Evolutionary conservation across 2,329 filamentous ascomycete species (phyloP).

Genomic region (Trichoderma atrobrunneum): DNA sequence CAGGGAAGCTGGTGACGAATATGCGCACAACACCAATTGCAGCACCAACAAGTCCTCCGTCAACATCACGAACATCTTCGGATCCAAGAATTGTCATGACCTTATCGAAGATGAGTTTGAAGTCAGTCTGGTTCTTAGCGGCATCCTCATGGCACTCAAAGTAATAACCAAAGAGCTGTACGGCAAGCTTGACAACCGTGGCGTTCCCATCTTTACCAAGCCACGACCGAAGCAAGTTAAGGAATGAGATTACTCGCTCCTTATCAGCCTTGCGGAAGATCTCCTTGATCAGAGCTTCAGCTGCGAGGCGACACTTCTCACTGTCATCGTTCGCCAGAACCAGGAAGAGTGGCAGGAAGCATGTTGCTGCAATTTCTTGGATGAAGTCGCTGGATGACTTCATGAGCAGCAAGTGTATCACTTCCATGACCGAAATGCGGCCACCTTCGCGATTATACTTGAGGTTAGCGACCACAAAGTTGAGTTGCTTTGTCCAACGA

Average conservation of each 20-base stretch:
- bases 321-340: conserved; percentile 87
- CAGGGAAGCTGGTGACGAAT: conserved; percentile 64
- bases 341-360: conserved; percentile 84
- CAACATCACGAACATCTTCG: conserved; percentile 50
- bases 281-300: conserved; percentile 73
- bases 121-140: conserved; percentile 63
- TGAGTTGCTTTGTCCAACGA: conserved; percentile 83
- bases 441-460: conserved; percentile 88
- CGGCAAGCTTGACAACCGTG: conserved; percentile 66
- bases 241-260: conserved; percentile 67
- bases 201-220: conserved; percentile 70
- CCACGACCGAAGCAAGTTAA: conserved; percentile 71
- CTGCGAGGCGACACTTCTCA: conserved; percentile 78
- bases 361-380: conserved; percentile 75
- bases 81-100: conserved; percentile 53
- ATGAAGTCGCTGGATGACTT: conserved; percentile 81
- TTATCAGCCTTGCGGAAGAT: conserved; percentile 76
- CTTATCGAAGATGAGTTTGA: conserved; percentile 58
- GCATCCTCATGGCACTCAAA: conserved; percentile 65
- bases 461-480: conserved; percentile 85
- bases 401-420: conserved; percentile 77
- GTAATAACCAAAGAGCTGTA: conserved; percentile 81
- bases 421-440: conserved; percentile 88
- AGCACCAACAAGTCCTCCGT: conserved; percentile 73
- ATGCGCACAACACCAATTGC: conserved; percentile 67